Percentiles rank a stretch among this genome's conserved stretches.
phyloP scores from a whole-genome alignment of 78 protist species.

The Protostelium mycophagum region DNA sequence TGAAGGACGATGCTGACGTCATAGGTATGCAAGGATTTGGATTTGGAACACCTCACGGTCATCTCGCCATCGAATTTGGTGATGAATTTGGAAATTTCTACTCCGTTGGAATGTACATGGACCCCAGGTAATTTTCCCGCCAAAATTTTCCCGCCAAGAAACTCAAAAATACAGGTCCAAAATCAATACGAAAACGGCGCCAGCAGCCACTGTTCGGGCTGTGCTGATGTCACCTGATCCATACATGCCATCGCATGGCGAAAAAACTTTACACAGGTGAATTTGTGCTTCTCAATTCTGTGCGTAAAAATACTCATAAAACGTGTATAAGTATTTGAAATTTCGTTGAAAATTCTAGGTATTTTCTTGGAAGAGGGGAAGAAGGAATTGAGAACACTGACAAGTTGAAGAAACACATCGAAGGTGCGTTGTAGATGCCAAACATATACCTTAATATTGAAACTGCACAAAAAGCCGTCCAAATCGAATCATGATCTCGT shows the following conservation, averaged over 20 bases:
- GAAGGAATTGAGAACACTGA: background rate
- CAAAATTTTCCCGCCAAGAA: too few relatives aligned
- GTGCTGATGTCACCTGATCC: background rate
- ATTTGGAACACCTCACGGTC: background rate
- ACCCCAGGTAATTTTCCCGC: background rate
- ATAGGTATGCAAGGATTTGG: background rate
- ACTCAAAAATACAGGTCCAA: background rate
- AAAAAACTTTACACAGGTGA: background rate
- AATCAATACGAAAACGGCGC: background rate
- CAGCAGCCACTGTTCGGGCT: background rate
- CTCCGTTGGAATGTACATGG: background rate
- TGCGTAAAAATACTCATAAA: too few relatives aligned
- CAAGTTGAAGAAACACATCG: background rate
- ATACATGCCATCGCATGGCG: background rate
- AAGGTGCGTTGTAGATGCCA: background rate
- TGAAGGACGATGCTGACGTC: too few relatives aligned
- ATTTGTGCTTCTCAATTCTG: too few relatives aligned
- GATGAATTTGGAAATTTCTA: background rate
- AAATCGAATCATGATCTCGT: too few relatives aligned
- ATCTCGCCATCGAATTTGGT: background rate
- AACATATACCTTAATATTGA: too few relatives aligned
- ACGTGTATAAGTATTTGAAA: too few relatives aligned
- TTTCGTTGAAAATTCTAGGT: background rate
- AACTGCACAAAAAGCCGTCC: too few relatives aligned
- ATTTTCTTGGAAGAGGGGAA: background rate